Percentiles rank a stretch among this genome's conserved stretches.
Conservation (phyloP, 1,284 basidiomycete genomes). For the Sanghuangporus sanghuang region DNA sequence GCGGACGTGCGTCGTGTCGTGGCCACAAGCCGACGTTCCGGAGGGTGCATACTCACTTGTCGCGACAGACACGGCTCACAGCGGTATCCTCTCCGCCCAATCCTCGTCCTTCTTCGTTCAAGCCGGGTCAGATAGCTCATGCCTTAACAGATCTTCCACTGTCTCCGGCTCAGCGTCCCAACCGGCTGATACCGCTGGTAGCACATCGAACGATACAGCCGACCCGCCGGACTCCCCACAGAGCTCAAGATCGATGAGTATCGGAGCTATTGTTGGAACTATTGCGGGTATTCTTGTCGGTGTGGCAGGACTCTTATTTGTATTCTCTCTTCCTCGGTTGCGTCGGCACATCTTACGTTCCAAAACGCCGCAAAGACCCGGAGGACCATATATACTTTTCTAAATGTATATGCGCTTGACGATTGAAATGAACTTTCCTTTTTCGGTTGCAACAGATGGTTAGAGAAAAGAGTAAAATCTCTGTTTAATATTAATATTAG, state of each 20-base stretch:
- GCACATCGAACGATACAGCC: slow-evolving; percentile 9
- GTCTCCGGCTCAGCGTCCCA: slow-evolving; percentile 15
- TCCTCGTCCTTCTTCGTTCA: slow-evolving; percentile 25
- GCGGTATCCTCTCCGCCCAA: slow-evolving; percentile 16
- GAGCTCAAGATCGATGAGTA: slow-evolving; percentile 20
- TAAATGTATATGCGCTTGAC: not conserved
- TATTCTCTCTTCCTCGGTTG: slow-evolving; percentile 23
- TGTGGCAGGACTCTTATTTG: slow-evolving; percentile 22
- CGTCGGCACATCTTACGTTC: not conserved
- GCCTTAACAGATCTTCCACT: slow-evolving; percentile 22
- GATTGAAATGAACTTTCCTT: not conserved
- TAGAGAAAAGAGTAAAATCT: no score
- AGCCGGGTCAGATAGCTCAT: slow-evolving; percentile 18
- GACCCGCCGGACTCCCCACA: slow-evolving; percentile 8
- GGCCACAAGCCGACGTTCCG: slow-evolving; percentile 24
- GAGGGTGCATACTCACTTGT: slow-evolving; percentile 23
- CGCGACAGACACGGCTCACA: slow-evolving; percentile 21
- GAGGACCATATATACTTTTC: slow-evolving; percentile 15
- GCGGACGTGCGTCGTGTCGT: slow-evolving; percentile 18
- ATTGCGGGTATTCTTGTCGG: slow-evolving; percentile 23
- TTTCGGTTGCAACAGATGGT: no score
- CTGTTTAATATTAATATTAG: no score
- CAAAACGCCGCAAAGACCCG: slow-evolving; percentile 7
- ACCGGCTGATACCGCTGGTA: slow-evolving; percentile 17
- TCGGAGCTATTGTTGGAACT: slow-evolving; percentile 24